Evolutionary conservation across 179 eudicot species (phyloP), one percentile per base, ranked within the genome.

Genomic region (Nepenthes alata): DNA sequence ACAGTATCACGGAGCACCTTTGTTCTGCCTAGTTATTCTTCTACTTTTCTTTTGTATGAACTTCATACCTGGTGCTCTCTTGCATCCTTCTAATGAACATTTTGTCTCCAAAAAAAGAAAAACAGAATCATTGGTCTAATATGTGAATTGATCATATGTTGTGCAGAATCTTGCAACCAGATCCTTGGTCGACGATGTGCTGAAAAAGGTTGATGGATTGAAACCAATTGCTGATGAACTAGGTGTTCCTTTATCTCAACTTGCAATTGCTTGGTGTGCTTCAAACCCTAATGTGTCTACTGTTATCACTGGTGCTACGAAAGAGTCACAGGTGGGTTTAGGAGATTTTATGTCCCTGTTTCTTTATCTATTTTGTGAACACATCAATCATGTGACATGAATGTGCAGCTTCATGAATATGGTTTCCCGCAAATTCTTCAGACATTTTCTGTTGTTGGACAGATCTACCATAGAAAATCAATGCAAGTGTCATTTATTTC

Each of bases 201-300:
- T 86, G 66, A 86, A 72, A 60, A 91, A 91, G 67, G 96, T 88
- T 38, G 70, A 74, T 2, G 95, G 96, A 57, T 49, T 91, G 59
- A 82, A 81, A 74, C 97, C 97, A n/a, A 85, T 91, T 72, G 97
- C 97, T 2, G 84, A 77, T 0, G 97, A 91, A 62, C 75, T 91
- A 11, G 89, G 81, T 11, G 97, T 91, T 60, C 83, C 96, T 57
- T 63, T 91, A 59, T 67, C 97, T 64, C 97, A 88, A 77, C 84
- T 91, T 58, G 96, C 97, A 58, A 91, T 91, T 71, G 97, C 97
- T 34, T 91, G 97, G 97, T 91, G 97, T 78, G 96, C 96, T 70
- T 68, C 95, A 57, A 91, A 91, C 70, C 95, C 96, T 59, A 88
- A 91, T 66, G 97, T 91, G 11, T 91, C 97, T 2, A 89, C 97